These are phyloP conservation scores for Oehlia diaphana DNA, from an alignment of 192 early-diverging fungal species.

Conservation along the genomic window DNA sequence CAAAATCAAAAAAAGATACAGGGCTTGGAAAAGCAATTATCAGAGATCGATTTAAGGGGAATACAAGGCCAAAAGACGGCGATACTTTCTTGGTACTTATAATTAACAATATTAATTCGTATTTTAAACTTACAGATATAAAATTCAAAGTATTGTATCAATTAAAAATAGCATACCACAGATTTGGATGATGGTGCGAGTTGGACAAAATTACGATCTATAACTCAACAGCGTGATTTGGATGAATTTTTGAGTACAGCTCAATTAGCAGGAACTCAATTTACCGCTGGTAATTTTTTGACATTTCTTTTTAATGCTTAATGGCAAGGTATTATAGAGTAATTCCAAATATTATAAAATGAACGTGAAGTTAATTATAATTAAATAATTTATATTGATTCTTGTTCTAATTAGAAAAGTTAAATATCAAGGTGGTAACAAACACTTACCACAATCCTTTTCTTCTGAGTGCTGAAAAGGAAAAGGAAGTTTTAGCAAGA, in stretches of 20 bases:
- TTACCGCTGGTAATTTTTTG: constrained; percentile 68
- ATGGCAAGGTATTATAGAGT: not conserved
- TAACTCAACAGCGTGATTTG: constrained; percentile 96
- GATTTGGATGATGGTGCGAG: constrained; percentile 80
- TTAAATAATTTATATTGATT: not conserved
- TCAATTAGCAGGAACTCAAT: constrained; percentile 91
- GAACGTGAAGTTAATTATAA: constrained; percentile 14
- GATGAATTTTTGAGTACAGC: constrained; percentile 96
- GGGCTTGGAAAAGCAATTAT: constrained; percentile 52
- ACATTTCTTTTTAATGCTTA: not conserved
- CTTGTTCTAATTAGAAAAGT: constrained; percentile 50
- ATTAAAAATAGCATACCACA: constrained; percentile 67
- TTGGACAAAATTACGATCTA: constrained; percentile 88
- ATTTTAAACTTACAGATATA: not conserved
- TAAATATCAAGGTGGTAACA: constrained; percentile 84
- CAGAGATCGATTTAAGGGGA: constrained; percentile 48
- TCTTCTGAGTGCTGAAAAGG: constrained; percentile 77
- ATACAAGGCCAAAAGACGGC: constrained; percentile 42
- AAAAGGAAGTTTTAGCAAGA: constrained; percentile 69
- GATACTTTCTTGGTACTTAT: constrained; percentile 42
- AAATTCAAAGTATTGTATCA: not conserved
- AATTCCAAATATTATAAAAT: not conserved
- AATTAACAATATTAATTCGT: too few relatives aligned
- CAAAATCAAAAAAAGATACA: constrained; percentile 39
- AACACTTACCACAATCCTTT: constrained; percentile 78